These are phyloP conservation scores for Yarrowia porcina DNA, from an alignment of 805 yeast species.

Conservation along the genomic window DNA sequence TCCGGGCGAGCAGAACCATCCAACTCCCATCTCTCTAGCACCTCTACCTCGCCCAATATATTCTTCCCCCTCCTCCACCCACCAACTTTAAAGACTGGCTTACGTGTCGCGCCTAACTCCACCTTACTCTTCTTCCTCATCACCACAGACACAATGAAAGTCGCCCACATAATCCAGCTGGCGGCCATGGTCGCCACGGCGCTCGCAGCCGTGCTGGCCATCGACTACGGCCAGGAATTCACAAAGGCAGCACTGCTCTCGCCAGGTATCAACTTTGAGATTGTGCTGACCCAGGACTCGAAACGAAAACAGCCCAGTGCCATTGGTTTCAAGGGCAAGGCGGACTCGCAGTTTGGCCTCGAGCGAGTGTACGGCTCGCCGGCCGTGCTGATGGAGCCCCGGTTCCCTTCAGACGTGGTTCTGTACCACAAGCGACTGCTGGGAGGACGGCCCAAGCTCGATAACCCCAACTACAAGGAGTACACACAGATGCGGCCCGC, in stretches of 20 bases:
- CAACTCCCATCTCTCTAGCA: not conserved
- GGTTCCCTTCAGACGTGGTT: slow-evolving; percentile 70
- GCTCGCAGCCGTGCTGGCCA: slow-evolving; percentile 69
- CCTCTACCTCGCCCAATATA: not conserved
- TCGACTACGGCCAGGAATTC: slow-evolving; percentile 85
- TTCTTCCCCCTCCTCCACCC: not conserved
- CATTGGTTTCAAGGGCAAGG: slow-evolving; percentile 51
- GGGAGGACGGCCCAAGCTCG: slow-evolving; percentile 44
- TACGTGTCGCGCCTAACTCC: slow-evolving; percentile 7
- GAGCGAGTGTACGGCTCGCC: slow-evolving; percentile 78
- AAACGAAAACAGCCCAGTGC: slow-evolving; percentile 88
- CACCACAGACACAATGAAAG: not conserved
- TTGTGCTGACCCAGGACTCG: slow-evolving; percentile 84
- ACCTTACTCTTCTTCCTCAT: not conserved
- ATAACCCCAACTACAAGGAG: slow-evolving; percentile 46
- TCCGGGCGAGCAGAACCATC: not conserved
- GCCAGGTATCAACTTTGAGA: slow-evolving; percentile 84
- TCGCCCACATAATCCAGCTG: slow-evolving; percentile 17
- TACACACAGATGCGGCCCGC: slow-evolving; percentile 56
- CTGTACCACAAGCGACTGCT: slow-evolving; percentile 66
- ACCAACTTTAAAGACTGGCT: not conserved
- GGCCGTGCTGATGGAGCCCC: slow-evolving; percentile 63
- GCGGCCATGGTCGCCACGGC: slow-evolving; percentile 30
- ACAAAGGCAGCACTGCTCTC: slow-evolving; percentile 86
- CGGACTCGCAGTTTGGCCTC: slow-evolving; percentile 18